A percentile compares a stretch with the other conserved stretches of the same genome.
Conservation (phyloP, 345 rosid genomes). For the Eucalyptus marginata region DNA sequence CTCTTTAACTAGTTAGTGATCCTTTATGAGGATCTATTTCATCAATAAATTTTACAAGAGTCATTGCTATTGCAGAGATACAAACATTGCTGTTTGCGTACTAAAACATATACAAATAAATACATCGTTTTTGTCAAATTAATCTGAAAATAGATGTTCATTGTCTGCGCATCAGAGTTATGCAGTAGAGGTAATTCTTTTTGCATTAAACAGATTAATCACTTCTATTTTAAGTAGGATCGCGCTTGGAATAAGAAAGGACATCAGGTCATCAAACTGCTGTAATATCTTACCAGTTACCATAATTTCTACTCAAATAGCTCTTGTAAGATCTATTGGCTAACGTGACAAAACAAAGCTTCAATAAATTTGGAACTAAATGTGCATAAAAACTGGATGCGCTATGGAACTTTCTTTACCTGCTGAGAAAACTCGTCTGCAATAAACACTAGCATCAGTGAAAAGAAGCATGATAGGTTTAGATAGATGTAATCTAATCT, state of each 20-base stretch:
- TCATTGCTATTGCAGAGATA: neutral
- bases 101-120: neutral
- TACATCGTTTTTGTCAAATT: neutral
- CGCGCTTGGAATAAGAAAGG: neutral
- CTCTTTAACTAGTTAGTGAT: neutral
- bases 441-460: neutral
- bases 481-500: neutral
- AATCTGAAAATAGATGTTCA: neutral
- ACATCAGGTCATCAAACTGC: neutral
- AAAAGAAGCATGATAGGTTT: neutral
- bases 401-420: neutral
- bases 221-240: neutral
- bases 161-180: neutral
- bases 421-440: neutral
- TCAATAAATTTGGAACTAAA: neutral
- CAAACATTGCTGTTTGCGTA: neutral
- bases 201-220: neutral
- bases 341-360: neutral
- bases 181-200: neutral
- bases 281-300: neutral
- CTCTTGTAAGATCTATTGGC: neutral
- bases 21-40: neutral
- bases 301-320: neutral
- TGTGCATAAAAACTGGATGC: neutral
- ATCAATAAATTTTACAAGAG: neutral